Evolutionary conservation across 2,329 filamentous ascomycete genomes (phyloP).

Genomic region (Fusarium aywerte): DNA sequence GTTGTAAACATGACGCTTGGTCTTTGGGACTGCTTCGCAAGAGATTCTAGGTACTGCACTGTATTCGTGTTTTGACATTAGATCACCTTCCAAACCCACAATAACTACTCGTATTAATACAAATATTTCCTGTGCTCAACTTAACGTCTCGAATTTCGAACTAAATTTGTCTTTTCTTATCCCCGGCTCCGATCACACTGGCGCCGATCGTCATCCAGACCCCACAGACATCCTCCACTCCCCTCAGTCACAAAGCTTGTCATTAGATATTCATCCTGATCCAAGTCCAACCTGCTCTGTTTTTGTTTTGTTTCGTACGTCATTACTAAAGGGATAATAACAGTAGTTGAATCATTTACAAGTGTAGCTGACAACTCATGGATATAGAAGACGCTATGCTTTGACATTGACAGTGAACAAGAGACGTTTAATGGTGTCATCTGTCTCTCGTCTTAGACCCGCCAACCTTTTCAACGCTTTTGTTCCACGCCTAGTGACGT

Average conservation of each 20-base stretch:
- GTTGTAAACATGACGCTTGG: background rate
- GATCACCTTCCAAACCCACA: constrained; percentile 4
- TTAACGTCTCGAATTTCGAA: constrained; percentile 15
- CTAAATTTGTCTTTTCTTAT: constrained; percentile 24
- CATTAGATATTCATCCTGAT: background rate
- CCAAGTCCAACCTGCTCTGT: constrained; percentile 4
- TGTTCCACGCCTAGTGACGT: constrained; percentile 25
- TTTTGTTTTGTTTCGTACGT: constrained; percentile 32
- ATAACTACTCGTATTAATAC: background rate
- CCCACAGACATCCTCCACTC: constrained; percentile 25
- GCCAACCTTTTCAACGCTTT: constrained; percentile 1
- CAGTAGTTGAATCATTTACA: background rate
- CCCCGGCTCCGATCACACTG: constrained; percentile 34
- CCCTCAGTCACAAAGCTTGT: constrained; percentile 2
- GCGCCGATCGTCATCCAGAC: constrained; percentile 35
- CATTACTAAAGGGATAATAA: background rate
- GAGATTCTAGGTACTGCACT: background rate
- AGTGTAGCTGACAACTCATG: background rate
- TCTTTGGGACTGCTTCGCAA: background rate
- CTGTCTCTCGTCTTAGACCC: background rate
- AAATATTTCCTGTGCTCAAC: background rate
- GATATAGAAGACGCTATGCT: background rate
- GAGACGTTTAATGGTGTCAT: constrained; percentile 3
- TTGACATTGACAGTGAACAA: background rate
- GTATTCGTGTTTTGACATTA: background rate